Evolutionary conservation across 805 yeast genomes (phyloP), one percentile per base, ranked within the genome.

Genomic region (Starmerella geochares): DNA sequence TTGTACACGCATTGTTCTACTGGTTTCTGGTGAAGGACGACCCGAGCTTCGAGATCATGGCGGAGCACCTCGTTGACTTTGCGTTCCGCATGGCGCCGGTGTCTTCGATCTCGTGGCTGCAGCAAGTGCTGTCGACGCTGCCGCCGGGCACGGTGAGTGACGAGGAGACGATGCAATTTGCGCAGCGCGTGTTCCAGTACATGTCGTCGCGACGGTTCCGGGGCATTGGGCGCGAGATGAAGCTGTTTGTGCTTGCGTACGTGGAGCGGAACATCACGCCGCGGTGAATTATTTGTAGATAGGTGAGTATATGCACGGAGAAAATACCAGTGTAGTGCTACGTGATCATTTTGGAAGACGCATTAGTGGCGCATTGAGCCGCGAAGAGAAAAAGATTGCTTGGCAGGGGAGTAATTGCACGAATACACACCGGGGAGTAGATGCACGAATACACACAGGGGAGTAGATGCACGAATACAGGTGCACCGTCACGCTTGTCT

Each of bases 191-290:
- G 11, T 48, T 58, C 25, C 50, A 57, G 9, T 55, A 60, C 14
- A 37, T 64, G 45, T 74, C 72, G 32, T 77, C 80, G 21, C 80
- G 77, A 59, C 88, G 86, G 65, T 79, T 72, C 64, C 76, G 90
- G 63, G 76, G 85, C 55, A 78, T 86, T 23, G 76, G 95, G 59
- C 70, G 78, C 3, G 74, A 83, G 40, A 69, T 88, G 48, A 77
- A 79, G 59, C 90, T 83, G 62, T 90, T 88, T 62, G 78, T 50
- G 62, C 75, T 64, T 55, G 71, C 58, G 37, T 61, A 54, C 55
- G 52, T 56, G 14, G 62, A 55, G 24, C 55, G 61, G n/a, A 54
- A 50, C 45, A 21, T 51, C 33, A 21, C 49, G 21, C 56, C 61
- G 2, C 59, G 62, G 4, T 50, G 28, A 35, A 10, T 27, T 27